Base-by-base conservation (phyloP, 2,329 filamentous ascomycete species). In the Beauveria sp. region DNA sequence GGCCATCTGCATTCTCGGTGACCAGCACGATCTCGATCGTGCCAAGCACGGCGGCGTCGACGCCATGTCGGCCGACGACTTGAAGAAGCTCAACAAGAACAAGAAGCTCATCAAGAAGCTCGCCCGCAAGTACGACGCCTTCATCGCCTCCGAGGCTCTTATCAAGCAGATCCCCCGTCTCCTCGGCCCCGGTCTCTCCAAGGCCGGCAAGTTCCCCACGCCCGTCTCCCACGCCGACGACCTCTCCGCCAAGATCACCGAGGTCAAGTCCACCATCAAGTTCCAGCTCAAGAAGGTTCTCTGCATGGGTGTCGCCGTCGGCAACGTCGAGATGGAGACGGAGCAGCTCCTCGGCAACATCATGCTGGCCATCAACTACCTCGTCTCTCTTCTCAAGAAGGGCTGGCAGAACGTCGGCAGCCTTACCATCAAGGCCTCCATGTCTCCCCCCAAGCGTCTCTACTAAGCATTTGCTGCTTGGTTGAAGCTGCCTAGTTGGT, bases 1-100 rank as follows among this genome's bases (percentile, higher is more conserved):
- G 91, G 80, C 77, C 81, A 87, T 96, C 83, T 96, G 89, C 82
- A 86, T 86, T 72, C 78, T 86, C 63, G 83, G 83, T 83, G 83
- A 86, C 80, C 83, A 86, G 88, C 93, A 98, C 86, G 95, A 99
- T 86, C 96, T 99, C 77, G 95, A 99, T 80, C 93, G 95, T 86
- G 93, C 95, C 77, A 99, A 99, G 89, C 95, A 99, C 86, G 90
- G 92, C 75, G 93, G 92, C 79, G 87, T 98, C 72, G 95, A 99
- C 77, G 92, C 93, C 83, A 98, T 98, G 95, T 96, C 91, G 75
- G 81, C 91, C 70, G 95, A 99, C 75, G 95, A 99, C 81, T 83
- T 99, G 83, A 99, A 99, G 91, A 99, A 99, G 90, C 91, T 99
- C 72, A 99, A 99, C 90, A 99, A 99, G 91, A 99, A 99, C 91